Evolutionary conservation across 2,329 filamentous ascomycete genomes (phyloP), one percentile per base, ranked within the genome.

Genomic region (Chaetomiaceae sp.): DNA sequence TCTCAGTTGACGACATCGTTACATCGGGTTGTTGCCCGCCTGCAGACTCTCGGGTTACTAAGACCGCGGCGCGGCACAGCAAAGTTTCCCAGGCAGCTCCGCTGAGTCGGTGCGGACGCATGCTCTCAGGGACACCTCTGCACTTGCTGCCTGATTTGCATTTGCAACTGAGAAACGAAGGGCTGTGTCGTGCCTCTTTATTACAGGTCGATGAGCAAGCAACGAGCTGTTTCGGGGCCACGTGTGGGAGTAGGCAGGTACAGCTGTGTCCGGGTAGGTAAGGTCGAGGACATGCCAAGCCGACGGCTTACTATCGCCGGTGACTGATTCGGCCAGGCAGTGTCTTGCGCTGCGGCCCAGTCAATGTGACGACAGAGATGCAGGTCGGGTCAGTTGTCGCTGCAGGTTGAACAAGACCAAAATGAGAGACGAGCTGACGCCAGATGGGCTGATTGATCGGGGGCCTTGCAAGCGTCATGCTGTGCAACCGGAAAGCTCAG

Each of bases 291-390:
- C 6, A 7, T 35, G 2, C 35, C 42, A 38, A 32, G 15, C 10
- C 12, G 12, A 9, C 24, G 30, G 20, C 22, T 15, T 12, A 10
- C 12, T 12, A 11, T 43, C 40, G 30, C 40, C 41, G 46, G 41
- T 48, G 46, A 44, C 41, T 44, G 40, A 24, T 30, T 39, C 33
- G 34, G 35, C n/a, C 32, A n/a, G 33, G 36, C 30, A 29, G 34
- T 35, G 22, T 17, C 9, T 43, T 11, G 22, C 30, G 45, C 40
- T 42, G 32, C 36, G 37, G 38, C 26, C 32, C 37, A 40, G 4
- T 40, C 24, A 22, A 48, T 40, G 32, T 29, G 30, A 40, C 46
- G 12, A 29, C 10, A n/a, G n/a, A 15, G n/a, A 17, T 29, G 36
- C 36, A 40, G 22, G 29, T 30, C 20, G 30, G 17, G 12, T 29